A percentile compares a stretch with the other conserved stretches of the same genome.
phyloP scores from a whole-genome alignment of 140 eudicot species.

The Bidens hawaiensis region DNA sequence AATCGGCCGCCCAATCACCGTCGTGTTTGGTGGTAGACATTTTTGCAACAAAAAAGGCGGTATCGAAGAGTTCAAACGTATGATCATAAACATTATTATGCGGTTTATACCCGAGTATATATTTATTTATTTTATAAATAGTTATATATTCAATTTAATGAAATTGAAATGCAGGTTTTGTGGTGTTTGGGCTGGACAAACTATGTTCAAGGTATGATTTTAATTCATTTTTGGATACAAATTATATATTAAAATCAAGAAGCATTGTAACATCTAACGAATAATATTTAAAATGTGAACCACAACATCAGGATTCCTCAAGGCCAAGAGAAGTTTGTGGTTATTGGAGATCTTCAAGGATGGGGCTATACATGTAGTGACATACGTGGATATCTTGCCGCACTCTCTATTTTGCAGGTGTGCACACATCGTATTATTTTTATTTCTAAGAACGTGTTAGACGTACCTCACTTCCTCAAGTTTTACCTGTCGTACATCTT shows the following conservation, averaged over 20 bases:
- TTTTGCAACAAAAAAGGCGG: slow-evolving; percentile 52
- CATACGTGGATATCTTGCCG: slow-evolving; percentile 61
- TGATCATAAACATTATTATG: background rate
- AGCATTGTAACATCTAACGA: background rate
- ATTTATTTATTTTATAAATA: background rate
- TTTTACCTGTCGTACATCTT: too few species aligned
- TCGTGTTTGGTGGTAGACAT: slow-evolving; percentile 56
- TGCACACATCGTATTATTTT: background rate
- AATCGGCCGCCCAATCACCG: slow-evolving; percentile 63
- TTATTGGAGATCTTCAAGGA: slow-evolving; percentile 75
- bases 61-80: slow-evolving; percentile 78
- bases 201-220: slow-evolving; percentile 58
- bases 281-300: background rate
- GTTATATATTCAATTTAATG: background rate
- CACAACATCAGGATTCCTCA: slow-evolving; percentile 39
- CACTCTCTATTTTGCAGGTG: slow-evolving; percentile 80
- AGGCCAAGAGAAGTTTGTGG: slow-evolving; percentile 75
- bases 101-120: too few species aligned
- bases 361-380: slow-evolving; percentile 79
- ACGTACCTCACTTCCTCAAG: too few species aligned
- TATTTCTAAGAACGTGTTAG: too few species aligned
- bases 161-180: slow-evolving; percentile 44
- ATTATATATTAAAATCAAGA: background rate
- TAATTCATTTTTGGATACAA: background rate
- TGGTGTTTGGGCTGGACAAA: slow-evolving; percentile 62